Conservation (phyloP, 2,329 filamentous ascomycete species). For the Coniochaeta sp. region DNA sequence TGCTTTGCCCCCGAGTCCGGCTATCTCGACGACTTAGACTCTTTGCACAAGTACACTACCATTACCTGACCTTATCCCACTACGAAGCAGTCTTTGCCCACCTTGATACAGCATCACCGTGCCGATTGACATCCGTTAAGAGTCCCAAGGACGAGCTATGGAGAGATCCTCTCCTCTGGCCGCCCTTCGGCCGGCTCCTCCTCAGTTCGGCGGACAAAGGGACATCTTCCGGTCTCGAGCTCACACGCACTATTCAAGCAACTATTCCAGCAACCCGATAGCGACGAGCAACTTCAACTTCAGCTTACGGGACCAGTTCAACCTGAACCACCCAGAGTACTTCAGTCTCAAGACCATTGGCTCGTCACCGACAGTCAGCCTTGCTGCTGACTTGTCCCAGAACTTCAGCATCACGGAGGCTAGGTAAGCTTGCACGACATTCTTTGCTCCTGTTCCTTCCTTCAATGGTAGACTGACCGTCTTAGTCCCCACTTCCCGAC, state of each 20-base stretch:
- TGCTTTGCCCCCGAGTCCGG: not conserved
- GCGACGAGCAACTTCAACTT: constrained; percentile 55
- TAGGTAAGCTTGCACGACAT: constrained; percentile 55
- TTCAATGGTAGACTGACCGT: constrained; percentile 10
- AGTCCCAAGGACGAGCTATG: constrained; percentile 45
- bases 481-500: constrained; percentile 73
- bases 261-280: constrained; percentile 48
- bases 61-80: not conserved
- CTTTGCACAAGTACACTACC: not conserved
- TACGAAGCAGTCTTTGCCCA: not conserved
- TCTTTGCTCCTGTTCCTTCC: constrained; percentile 9
- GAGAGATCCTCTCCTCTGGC: constrained; percentile 91
- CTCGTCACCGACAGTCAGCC: constrained; percentile 82
- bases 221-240: constrained; percentile 46
- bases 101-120: not conserved
- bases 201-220: constrained; percentile 48
- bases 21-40: not conserved
- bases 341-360: constrained; percentile 68
- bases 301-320: constrained; percentile 67
- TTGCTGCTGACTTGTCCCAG: constrained; percentile 90
- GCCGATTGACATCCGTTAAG: not conserved
- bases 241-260: constrained; percentile 39
- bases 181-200: constrained; percentile 69
- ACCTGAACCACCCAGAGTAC: constrained; percentile 61
- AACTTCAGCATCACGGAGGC: constrained; percentile 83